A percentile compares a stretch with the other conserved stretches of the same genome.
Conservation (phyloP, 441 rosid species). For the Erysimum cheiri region DNA sequence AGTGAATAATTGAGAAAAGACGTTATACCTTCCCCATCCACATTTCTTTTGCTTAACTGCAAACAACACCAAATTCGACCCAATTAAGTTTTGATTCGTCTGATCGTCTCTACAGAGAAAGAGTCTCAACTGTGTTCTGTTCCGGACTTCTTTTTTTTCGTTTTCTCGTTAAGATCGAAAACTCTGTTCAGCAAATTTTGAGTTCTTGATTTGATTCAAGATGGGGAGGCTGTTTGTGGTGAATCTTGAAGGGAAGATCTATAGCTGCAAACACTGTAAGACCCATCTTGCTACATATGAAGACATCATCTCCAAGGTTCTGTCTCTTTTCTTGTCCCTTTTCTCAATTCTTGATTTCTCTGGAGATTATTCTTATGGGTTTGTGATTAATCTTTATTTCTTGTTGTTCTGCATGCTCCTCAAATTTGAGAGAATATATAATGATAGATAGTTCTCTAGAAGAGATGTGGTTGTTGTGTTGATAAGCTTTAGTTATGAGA, state of each 20-base stretch:
- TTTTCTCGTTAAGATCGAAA: constrained; percentile 3
- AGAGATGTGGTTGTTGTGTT: constrained; percentile 21
- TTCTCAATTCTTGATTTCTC: constrained; percentile 1
- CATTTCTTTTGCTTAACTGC: constrained; percentile 46
- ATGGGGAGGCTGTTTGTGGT: constrained; percentile 95
- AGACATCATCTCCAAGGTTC: constrained; percentile 88
- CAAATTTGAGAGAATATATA: neutral
- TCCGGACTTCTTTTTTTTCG: neutral
- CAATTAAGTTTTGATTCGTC: constrained; percentile 19
- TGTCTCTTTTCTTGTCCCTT: constrained; percentile 14
- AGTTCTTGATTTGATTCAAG: constrained; percentile 12
- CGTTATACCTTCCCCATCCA: constrained; percentile 51
- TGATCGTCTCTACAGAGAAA: constrained; percentile 10
- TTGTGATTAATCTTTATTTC: constrained; percentile 24
- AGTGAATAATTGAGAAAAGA: constrained; percentile 43
- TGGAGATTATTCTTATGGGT: constrained; percentile 6
- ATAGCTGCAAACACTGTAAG: constrained; percentile 92
- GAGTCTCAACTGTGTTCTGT: constrained; percentile 6
- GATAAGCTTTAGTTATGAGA: constrained; percentile 11
- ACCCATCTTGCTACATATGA: constrained; percentile 84
- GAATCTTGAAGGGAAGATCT: constrained; percentile 89
- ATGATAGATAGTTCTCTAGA: neutral
- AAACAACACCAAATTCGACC: constrained; percentile 34
- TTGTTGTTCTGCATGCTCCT: constrained; percentile 19
- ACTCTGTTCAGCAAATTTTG: constrained; percentile 16